Percentiles rank a stretch among this genome's conserved stretches.
phyloP scores from a whole-genome alignment of 2,329 filamentous ascomycete species.

The Colletotrichum zoysiae region DNA sequence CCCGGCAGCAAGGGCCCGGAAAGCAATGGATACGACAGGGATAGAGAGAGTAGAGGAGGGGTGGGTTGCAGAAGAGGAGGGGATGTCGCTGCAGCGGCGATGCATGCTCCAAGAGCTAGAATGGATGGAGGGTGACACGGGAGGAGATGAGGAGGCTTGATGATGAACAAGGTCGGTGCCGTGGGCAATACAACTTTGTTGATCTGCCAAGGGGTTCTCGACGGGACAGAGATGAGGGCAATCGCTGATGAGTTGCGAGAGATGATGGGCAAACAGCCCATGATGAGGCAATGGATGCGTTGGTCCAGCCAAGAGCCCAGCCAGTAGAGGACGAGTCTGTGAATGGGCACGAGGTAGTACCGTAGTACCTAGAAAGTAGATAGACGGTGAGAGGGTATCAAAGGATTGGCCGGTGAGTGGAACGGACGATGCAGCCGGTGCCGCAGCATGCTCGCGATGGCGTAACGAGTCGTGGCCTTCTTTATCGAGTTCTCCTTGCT shows the following conservation, averaged over 20 bases:
- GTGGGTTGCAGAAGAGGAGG: not conserved
- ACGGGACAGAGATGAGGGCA: constrained; percentile 19
- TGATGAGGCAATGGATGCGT: constrained; percentile 18
- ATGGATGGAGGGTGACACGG: constrained; percentile 18
- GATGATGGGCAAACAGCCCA: constrained; percentile 30
- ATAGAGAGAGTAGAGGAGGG: constrained; percentile 2
- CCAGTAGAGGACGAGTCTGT: not conserved
- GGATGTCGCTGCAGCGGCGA: constrained; percentile 25
- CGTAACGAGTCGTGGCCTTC: constrained; percentile 8
- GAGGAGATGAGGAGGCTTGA: constrained; percentile 29
- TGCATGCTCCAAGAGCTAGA: constrained; percentile 24
- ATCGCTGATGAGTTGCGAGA: constrained; percentile 33
- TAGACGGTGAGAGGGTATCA: constrained; percentile 15
- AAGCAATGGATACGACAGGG: constrained; percentile 25
- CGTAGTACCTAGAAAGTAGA: not conserved
- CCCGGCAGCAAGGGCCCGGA: constrained; percentile 34
- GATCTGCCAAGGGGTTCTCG: constrained; percentile 30
- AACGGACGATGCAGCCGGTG: not conserved
- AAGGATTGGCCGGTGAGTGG: not conserved
- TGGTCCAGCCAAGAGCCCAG: not conserved
- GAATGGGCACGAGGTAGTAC: not conserved
- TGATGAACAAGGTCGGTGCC: constrained; percentile 24
- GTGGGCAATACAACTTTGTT: constrained; percentile 10
- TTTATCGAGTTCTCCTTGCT: not conserved
- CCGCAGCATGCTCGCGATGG: constrained; percentile 8